Conservation (phyloP, 306 rosid genomes). For the Luffa aegyptiaca region DNA sequence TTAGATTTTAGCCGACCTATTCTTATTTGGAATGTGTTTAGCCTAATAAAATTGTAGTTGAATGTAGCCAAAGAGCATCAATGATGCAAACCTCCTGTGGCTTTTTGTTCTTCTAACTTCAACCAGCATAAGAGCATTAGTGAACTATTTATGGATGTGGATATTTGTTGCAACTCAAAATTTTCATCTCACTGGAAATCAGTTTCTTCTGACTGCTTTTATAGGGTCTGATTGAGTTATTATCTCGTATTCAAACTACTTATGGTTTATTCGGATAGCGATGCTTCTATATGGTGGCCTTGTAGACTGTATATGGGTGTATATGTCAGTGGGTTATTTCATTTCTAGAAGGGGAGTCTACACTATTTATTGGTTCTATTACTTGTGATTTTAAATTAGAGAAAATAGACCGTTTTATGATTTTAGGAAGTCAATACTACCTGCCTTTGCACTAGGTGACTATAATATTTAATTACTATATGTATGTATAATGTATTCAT, state of each 20-base stretch:
- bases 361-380: neutral
- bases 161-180: neutral
- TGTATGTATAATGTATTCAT: neutral
- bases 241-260: neutral
- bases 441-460: neutral
- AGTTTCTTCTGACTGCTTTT: neutral
- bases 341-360: neutral
- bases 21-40: neutral
- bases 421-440: neutral
- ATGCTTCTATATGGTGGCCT: neutral
- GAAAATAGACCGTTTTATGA: neutral
- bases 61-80: neutral
- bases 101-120: neutral
- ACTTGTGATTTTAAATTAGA: neutral
- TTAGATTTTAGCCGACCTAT: neutral
- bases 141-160: neutral
- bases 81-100: neutral
- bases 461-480: neutral
- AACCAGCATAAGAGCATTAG: neutral
- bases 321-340: neutral
- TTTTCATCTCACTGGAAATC: neutral
- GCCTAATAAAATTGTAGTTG: neutral
- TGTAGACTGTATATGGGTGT: neutral
- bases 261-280: neutral
- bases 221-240: neutral